Base-by-base conservation (phyloP, 179 eudicot species). In the Kewa caespitosa region DNA sequence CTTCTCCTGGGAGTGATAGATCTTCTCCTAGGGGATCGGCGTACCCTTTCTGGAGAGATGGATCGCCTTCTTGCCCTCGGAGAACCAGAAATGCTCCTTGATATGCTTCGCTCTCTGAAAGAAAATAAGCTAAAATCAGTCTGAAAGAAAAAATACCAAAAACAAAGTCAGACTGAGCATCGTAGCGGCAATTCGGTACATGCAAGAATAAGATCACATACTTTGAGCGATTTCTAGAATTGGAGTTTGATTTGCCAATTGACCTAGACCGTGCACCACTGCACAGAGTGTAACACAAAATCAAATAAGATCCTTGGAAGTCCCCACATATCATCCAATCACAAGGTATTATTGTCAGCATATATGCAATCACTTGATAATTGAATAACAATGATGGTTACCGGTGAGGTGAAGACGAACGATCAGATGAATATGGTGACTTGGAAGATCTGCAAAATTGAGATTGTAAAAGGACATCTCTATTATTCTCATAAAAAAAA, bases 81-180 rank as follows among this genome's bases (percentile, higher is more conserved):
- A 70, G 97, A 90, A 70, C 74, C 79, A 50, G 96, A 91, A 42
- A 77, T 61, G 71, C 91, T 91, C 75, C 90, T 86, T 65, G 98
- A 88, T 74, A 79, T 79, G 69, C 78, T 88, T 62, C 91, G 84
- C 71, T 81, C 90, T 57, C 97, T 93, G 82, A 42, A 75, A 76
- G 27, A 73, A 72, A 69, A 8, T 22, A 73, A 34, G 46, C n/a
- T 28, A 28, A n/a, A 22, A 71, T 74, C 34, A 75, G 52, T 20
- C 36, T 38, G 1, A 30, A 48, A 74, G 69, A 57, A 30, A 13
- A 59, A 36, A 59, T 31, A 30, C 20, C 34, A 28, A 30, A 30
- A 25, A 22, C 64, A 30, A 59, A 59, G 64, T 11, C 64, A 59
- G 17, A n/a, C n/a, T n/a, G n/a, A n/a, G n/a, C n/a, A n/a, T n/a